A percentile compares a stretch with the other conserved stretches of the same genome.
phyloP scores from a whole-genome alignment of 768 basidiomycete genomes.

The Termitomyces sp. region DNA sequence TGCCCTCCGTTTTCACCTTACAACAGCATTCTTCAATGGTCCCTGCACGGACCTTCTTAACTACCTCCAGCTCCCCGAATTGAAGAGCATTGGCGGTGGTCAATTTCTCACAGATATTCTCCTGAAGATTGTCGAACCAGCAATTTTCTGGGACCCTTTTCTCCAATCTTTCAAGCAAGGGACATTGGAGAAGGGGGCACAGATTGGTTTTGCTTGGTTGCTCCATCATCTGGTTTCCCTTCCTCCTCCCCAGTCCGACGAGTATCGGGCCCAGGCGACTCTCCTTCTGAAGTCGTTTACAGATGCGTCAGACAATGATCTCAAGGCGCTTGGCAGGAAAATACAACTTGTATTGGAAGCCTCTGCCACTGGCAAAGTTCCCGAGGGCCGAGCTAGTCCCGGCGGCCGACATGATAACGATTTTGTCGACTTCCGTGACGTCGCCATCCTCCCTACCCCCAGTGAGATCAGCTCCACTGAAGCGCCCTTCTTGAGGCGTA shows the following conservation, averaged over 20 bases:
- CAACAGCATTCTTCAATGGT: background rate
- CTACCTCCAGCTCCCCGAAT: background rate
- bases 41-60: background rate
- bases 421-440: background rate
- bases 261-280: background rate
- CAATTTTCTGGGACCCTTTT: slow-evolving; percentile 3
- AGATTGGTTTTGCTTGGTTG: background rate
- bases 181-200: background rate
- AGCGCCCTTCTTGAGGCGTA: background rate
- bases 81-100: background rate
- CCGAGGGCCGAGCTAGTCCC: background rate
- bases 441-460: slow-evolving; percentile 1
- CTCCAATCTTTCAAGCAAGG: background rate
- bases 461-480: background rate
- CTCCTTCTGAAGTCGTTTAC: background rate
- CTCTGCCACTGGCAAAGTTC: background rate
- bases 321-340: background rate
- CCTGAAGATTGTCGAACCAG: background rate
- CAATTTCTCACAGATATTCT: background rate
- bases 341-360: background rate
- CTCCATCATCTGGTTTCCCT: slow-evolving; percentile 1
- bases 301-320: background rate
- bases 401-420: slow-evolving; percentile 7
- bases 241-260: background rate
- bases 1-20: background rate